These are phyloP conservation scores for Bacterosira constricta DNA, from an alignment of 108 stramenopile genomes.

Conservation along the genomic window DNA sequence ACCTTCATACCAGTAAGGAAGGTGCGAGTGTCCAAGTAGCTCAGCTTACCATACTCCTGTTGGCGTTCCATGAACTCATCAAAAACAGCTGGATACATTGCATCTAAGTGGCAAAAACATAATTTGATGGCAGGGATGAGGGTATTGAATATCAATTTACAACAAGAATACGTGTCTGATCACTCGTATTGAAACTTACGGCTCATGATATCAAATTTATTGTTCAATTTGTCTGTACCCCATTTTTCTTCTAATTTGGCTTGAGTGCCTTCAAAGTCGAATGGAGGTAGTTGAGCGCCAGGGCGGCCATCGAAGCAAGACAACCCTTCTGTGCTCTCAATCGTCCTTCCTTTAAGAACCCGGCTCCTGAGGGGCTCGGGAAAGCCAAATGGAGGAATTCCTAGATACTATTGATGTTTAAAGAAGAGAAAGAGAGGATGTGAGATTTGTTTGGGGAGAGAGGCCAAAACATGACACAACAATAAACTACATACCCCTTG, in stretches of 20 bases:
- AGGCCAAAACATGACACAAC: no score
- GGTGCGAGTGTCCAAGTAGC: conserved; percentile 88
- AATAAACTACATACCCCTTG: conserved; percentile 58
- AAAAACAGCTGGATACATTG: conserved; percentile 92
- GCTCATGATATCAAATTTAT: conserved; percentile 89
- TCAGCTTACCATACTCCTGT: conserved; percentile 78
- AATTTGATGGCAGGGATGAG: background rate
- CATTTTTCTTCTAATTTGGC: conserved; percentile 77
- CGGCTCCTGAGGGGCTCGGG: conserved; percentile 91
- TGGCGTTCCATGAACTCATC: conserved; percentile 81
- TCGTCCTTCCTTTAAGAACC: conserved; percentile 82
- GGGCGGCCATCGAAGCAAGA: conserved; percentile 91
- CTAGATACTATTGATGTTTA: conserved; percentile 88
- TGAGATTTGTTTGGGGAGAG: conserved; percentile 21
- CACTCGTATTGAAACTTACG: conserved; percentile 12
- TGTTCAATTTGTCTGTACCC: conserved; percentile 62
- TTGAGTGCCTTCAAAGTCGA: conserved; percentile 77
- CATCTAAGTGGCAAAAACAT: conserved; percentile 29
- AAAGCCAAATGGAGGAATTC: conserved; percentile 95
- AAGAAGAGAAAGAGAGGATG: no score
- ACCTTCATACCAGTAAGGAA: conserved; percentile 93
- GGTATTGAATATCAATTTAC: background rate
- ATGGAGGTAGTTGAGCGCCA: conserved; percentile 88
- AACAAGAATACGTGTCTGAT: background rate
- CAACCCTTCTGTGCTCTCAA: conserved; percentile 81